Conservation (phyloP, 345 rosid species). For the Brassica carinata region DNA sequence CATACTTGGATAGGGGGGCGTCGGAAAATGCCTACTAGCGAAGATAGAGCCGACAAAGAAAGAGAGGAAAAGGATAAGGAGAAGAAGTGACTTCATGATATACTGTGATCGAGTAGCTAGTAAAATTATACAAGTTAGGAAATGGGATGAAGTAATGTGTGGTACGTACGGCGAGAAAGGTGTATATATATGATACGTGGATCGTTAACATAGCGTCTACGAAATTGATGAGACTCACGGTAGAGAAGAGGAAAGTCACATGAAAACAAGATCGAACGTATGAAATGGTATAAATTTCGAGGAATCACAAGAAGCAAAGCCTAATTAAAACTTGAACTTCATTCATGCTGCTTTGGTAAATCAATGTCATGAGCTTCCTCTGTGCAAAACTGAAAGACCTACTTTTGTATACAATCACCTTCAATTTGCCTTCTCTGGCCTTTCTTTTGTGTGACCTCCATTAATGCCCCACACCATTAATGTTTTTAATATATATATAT, state of each 20-base stretch:
- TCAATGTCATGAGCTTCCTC: constrained; percentile 42
- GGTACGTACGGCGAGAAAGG: constrained; percentile 30
- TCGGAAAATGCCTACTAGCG: constrained; percentile 37
- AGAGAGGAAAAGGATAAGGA: constrained; percentile 29
- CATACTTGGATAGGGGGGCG: constrained; percentile 22
- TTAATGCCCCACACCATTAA: constrained; percentile 30
- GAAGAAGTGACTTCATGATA: constrained; percentile 36
- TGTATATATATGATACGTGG: constrained; percentile 31
- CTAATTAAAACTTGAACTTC: constrained; percentile 35
- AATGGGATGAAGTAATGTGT: not conserved
- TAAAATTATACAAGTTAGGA: not conserved
- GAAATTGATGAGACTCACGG: constrained; percentile 88
- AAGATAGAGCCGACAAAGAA: constrained; percentile 34
- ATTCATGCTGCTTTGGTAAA: constrained; percentile 34
- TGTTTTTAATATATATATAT: not conserved
- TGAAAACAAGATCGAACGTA: constrained; percentile 46
- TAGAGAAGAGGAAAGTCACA: constrained; percentile 60
- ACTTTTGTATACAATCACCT: constrained; percentile 38
- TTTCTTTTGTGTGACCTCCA: constrained; percentile 39
- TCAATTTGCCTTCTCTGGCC: constrained; percentile 26
- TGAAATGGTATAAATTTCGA: constrained; percentile 30
- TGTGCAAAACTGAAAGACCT: constrained; percentile 27
- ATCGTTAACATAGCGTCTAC: constrained; percentile 34
- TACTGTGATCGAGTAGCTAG: not conserved
- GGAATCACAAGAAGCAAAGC: constrained; percentile 29